phyloP scores from a whole-genome alignment of 1,284 basidiomycete genomes.

The Pholiota adiposa region DNA sequence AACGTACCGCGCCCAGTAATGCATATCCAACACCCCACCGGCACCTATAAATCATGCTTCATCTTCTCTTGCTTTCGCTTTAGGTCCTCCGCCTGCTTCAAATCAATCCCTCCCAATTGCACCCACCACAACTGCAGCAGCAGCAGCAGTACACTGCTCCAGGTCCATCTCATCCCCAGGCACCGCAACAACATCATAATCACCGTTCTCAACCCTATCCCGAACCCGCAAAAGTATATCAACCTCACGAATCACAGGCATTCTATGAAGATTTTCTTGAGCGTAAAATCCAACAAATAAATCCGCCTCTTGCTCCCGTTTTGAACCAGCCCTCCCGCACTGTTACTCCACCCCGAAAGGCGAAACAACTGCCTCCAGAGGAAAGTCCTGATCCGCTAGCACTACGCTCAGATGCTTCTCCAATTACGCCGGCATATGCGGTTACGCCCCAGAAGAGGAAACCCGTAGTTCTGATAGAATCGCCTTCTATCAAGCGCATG shows the following conservation, averaged over 20 bases:
- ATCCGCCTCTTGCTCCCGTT: slow-evolving; percentile 16
- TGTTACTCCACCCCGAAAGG: slow-evolving; percentile 19
- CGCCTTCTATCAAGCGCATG: slow-evolving; percentile 56
- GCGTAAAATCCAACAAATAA: slow-evolving; percentile 47
- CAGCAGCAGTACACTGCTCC: neutral
- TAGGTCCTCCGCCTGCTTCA: slow-evolving; percentile 47
- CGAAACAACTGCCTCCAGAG: slow-evolving; percentile 20
- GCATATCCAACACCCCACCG: slow-evolving; percentile 74
- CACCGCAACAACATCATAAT: neutral
- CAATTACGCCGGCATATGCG: slow-evolving; percentile 26
- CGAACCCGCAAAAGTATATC: slow-evolving; percentile 36
- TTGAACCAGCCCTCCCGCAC: slow-evolving; percentile 20
- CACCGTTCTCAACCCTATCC: slow-evolving; percentile 31
- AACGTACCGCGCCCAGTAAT: slow-evolving; percentile 57
- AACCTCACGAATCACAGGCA: slow-evolving; percentile 58
- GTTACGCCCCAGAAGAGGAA: slow-evolving; percentile 56
- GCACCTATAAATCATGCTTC: slow-evolving; percentile 64
- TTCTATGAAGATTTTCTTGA: slow-evolving; percentile 70
- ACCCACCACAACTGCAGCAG: slow-evolving; percentile 12
- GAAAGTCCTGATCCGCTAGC: slow-evolving; percentile 58
- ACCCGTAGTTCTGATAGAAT: slow-evolving; percentile 46
- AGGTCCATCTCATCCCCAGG: neutral
- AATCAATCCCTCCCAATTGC: slow-evolving; percentile 10
- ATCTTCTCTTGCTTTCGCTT: slow-evolving; percentile 72
- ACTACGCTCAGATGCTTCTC: slow-evolving; percentile 29